These are phyloP conservation scores for Nannizziopsis barbatae DNA, from an alignment of 2,329 filamentous ascomycete species.

Conservation along the genomic window DNA sequence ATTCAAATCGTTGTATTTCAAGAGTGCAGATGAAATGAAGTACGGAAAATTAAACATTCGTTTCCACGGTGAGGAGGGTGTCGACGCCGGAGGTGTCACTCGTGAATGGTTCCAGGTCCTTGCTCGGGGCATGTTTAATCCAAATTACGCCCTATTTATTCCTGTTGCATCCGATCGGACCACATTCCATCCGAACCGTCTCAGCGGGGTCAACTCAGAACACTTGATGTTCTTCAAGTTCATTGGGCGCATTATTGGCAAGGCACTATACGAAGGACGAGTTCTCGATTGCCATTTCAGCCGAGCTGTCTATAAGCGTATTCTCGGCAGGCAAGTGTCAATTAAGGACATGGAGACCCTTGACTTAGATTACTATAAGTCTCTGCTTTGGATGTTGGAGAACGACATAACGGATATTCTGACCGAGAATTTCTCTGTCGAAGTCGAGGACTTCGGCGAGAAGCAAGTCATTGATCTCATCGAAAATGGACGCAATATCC, in stretches of 20 bases:
- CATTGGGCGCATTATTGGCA: slow-evolving; percentile 95
- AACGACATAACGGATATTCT: slow-evolving; percentile 98
- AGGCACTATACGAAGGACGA: slow-evolving; percentile 90
- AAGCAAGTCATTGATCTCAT: slow-evolving; percentile 78
- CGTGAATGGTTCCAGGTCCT: slow-evolving; percentile 99
- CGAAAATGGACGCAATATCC: slow-evolving; percentile 76
- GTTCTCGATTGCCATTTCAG: slow-evolving; percentile 98
- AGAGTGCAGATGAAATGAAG: slow-evolving; percentile 93
- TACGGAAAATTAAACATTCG: slow-evolving; percentile 96
- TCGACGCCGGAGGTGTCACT: slow-evolving; percentile 93
- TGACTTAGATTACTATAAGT: slow-evolving; percentile 98
- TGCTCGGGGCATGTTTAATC: slow-evolving; percentile 95
- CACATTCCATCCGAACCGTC: slow-evolving; percentile 94
- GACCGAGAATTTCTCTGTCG: slow-evolving; percentile 88
- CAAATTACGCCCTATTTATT: slow-evolving; percentile 91
- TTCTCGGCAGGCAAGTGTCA: slow-evolving; percentile 85
- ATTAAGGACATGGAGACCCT: slow-evolving; percentile 99
- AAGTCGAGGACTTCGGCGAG: slow-evolving; percentile 88
- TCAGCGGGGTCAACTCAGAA: slow-evolving; percentile 87
- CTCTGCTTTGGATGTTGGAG: slow-evolving; percentile 92
- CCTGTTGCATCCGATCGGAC: slow-evolving; percentile 95
- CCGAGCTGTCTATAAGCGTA: slow-evolving; percentile 94
- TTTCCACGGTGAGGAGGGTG: slow-evolving; percentile 94
- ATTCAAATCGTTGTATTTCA: slow-evolving; percentile 97
- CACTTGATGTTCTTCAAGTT: slow-evolving; percentile 99